These are phyloP conservation scores for Phytophthora sp. DNA, from an alignment of 352 stramenopile genomes.

Conservation along the genomic window DNA sequence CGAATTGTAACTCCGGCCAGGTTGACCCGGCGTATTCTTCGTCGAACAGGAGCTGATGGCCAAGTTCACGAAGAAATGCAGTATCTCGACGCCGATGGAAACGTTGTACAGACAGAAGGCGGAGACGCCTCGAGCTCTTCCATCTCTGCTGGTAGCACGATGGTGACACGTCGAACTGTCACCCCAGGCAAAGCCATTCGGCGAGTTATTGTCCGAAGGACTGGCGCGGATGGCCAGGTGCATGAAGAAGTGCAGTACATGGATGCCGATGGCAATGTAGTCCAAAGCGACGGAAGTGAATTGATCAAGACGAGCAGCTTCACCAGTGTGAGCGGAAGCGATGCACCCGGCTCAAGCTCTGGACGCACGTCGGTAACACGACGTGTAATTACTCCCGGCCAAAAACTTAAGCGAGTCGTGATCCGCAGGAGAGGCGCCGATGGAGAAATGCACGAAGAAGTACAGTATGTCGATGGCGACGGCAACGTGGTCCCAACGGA, in stretches of 20 bases:
- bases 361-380: constrained; percentile 7
- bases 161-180: constrained; percentile 8
- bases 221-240: constrained; percentile 20
- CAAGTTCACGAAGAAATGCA: constrained; percentile 27
- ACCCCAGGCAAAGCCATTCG: constrained; percentile 28
- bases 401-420: constrained; percentile 15
- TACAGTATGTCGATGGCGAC: constrained; percentile 14
- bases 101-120: constrained; percentile 26
- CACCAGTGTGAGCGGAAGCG: not conserved
- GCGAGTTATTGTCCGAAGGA: constrained; percentile 25
- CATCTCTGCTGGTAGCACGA: not conserved
- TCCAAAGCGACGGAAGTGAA: constrained; percentile 12
- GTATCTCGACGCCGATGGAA: constrained; percentile 29
- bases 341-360: constrained; percentile 1
- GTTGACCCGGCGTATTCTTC: constrained; percentile 22
- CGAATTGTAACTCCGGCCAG: constrained; percentile 21
- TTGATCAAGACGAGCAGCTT: constrained; percentile 8
- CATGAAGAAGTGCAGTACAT: constrained; percentile 32
- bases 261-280: constrained; percentile 27
- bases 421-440: constrained; percentile 10
- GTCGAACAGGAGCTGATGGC: constrained; percentile 22
- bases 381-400: constrained; percentile 6
- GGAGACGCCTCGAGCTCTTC: not conserved
- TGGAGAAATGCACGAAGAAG: constrained; percentile 9
- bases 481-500: constrained; percentile 12